These are phyloP conservation scores for Carex littledalei DNA, from an alignment of 176 grass and related monocot species.

Conservation along the genomic window DNA sequence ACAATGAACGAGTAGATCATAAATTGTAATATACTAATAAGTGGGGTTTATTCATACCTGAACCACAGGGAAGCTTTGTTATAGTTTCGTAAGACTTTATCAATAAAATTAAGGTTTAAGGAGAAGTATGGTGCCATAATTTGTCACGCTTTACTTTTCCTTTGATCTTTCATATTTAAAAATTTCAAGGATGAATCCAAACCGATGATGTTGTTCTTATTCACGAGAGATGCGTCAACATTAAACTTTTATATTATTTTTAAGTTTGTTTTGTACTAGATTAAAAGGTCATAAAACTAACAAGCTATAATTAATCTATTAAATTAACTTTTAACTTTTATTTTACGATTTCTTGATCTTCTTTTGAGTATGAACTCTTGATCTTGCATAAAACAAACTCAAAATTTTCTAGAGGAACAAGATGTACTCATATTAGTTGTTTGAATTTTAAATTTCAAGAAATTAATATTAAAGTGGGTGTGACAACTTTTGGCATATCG, in stretches of 20 bases:
- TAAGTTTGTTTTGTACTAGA: neutral
- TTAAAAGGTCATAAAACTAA: neutral
- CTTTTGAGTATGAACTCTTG: neutral
- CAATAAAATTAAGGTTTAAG: no score
- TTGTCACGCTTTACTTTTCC: neutral
- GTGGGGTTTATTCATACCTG: neutral
- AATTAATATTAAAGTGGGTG: no score
- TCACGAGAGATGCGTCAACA: neutral
- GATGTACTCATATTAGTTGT: neutral
- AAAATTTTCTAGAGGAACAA: no score
- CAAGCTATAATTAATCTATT: neutral
- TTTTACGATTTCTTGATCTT: neutral
- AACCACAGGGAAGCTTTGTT: neutral
- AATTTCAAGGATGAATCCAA: neutral
- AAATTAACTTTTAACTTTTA: neutral
- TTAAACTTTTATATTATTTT: neutral
- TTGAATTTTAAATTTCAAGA: neutral
- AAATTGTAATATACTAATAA: neutral
- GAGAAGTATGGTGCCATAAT: neutral
- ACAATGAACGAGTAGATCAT: neutral
- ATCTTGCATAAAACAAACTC: neutral
- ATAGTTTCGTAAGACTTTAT: neutral
- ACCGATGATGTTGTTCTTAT: neutral
- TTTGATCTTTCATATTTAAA: neutral
- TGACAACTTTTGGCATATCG: no score